These are phyloP conservation scores for Wallacemonas sp. DNA, from an alignment of 208 protist genomes.

Conservation along the genomic window DNA sequence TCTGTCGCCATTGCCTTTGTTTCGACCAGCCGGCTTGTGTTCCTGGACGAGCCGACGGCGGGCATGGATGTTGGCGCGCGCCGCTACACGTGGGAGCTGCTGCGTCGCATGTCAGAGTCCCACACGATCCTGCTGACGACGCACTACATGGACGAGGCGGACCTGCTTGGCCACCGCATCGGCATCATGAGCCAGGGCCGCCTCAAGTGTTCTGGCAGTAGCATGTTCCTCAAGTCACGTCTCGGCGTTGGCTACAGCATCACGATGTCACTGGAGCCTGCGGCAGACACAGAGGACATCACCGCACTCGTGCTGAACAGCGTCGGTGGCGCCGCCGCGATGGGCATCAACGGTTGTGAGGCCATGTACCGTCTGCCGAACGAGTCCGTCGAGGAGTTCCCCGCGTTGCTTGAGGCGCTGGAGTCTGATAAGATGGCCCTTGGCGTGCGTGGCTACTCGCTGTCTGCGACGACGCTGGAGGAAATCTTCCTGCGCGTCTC, in stretches of 20 bases:
- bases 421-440: slow-evolving; percentile 17
- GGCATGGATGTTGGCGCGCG: slow-evolving; percentile 70
- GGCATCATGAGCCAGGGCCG: slow-evolving; percentile 71
- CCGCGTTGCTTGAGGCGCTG: slow-evolving; percentile 23
- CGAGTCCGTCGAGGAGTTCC: slow-evolving; percentile 19
- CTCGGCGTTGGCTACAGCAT: slow-evolving; percentile 40
- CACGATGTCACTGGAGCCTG: slow-evolving; percentile 17
- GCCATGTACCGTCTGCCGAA: slow-evolving; percentile 29
- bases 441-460: slow-evolving; percentile 28
- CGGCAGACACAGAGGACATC: slow-evolving; percentile 18
- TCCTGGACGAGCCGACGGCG: slow-evolving; percentile 79
- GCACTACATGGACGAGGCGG: slow-evolving; percentile 94
- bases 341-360: slow-evolving; percentile 22
- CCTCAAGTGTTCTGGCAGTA: slow-evolving; percentile 41
- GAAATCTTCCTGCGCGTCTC: slow-evolving; percentile 48
- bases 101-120: slow-evolving; percentile 19
- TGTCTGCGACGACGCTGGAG: slow-evolving; percentile 48
- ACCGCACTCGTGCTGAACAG: slow-evolving; percentile 7
- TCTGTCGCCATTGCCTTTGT: slow-evolving; percentile 61
- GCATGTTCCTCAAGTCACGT: slow-evolving; percentile 41
- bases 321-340: slow-evolving; percentile 12
- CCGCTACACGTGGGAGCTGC: slow-evolving; percentile 56
- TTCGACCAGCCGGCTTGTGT: slow-evolving; percentile 37
- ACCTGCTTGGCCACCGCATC: slow-evolving; percentile 84
- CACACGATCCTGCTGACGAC: slow-evolving; percentile 64